These are phyloP conservation scores for Colletotrichum orbiculare DNA, from an alignment of 2,329 filamentous ascomycete species.

Conservation along the genomic window DNA sequence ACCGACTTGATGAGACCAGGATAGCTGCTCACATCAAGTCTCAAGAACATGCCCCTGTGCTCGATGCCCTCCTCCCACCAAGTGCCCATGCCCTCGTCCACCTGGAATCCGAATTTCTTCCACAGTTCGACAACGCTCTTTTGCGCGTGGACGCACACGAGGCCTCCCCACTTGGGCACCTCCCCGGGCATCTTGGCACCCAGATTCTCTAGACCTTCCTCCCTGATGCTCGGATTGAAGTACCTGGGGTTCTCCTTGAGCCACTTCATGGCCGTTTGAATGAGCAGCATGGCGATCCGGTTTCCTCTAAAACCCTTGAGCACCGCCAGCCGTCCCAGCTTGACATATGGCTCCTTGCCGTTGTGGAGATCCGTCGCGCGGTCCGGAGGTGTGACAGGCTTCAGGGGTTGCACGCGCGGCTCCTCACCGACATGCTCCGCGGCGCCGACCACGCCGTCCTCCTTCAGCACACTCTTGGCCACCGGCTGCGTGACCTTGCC, in stretches of 20 bases:
- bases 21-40: conserved; percentile 49
- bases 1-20: not conserved
- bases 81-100: conserved; percentile 77
- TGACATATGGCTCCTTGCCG: conserved; percentile 80
- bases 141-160: conserved; percentile 86
- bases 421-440: conserved; percentile 39
- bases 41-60: conserved; percentile 84
- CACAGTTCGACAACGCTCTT: conserved; percentile 72
- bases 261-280: conserved; percentile 77
- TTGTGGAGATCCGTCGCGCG: conserved; percentile 65
- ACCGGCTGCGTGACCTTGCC: conserved; percentile 38
- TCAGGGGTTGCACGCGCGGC: conserved; percentile 5
- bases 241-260: conserved; percentile 68
- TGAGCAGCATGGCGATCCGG: conserved; percentile 72
- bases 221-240: conserved; percentile 62
- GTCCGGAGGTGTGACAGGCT: conserved; percentile 45
- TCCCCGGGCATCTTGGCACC: conserved; percentile 51
- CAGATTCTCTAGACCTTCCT: conserved; percentile 56
- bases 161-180: conserved; percentile 63
- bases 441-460: conserved; percentile 36
- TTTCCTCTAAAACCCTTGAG: conserved; percentile 72
- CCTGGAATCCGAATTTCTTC: conserved; percentile 76
- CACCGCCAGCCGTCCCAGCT: conserved; percentile 83
- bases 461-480: conserved; percentile 5
- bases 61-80: conserved; percentile 89